Evolutionary conservation across 208 protist genomes (phyloP), one percentile per base, ranked within the genome.

Genomic region (Acanthamoeba sp.): DNA sequence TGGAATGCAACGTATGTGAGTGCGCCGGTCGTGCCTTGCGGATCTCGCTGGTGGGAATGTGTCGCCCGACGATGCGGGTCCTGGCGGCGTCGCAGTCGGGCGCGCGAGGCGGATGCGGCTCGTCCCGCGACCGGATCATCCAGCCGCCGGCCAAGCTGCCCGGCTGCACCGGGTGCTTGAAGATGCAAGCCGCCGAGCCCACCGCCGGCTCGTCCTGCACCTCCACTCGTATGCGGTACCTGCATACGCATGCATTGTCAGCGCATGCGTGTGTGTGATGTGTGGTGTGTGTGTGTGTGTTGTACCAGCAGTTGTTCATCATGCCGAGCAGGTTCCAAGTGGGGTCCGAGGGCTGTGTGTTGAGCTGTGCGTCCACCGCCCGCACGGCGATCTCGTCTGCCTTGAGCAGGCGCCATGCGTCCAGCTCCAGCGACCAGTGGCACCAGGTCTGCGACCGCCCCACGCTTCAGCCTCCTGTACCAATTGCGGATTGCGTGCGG

Each of bases 261-360:
- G 14, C 27, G 62, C 20, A n/a, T 71, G 2, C 24, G 24, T 2
- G 62, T 34, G 62, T 36, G 32, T 16, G 9, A 22, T 34, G 32
- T 52, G 48, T 52, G 48, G 0, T 18, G 48, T 20, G 48, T 52
- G 48, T 52, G 29, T 34, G 62, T 12, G 29, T 34, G 24, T 71
- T 10, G 48, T 92, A 93, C 45, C 76, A 93, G 76, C 52, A 71
- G 76, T 93, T 93, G 36, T 93, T 93, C 88, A 93, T 93, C 88
- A 93, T 93, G 20, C 88, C 88, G 50, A 93, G 57, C 29, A 93
- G 52, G 36, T 93, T 93, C 88, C 88, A 93, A 18, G 88, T 93
- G 42, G 88, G 88, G 10, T 76, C 52, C 32, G 24, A n/a, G 29
- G 88, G 88, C 57, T 93, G 88, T 3, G 88, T 93, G 36, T 93